Evolutionary conservation across 164 flowering plant species (phyloP).

Genomic region (Annona cherimola): DNA sequence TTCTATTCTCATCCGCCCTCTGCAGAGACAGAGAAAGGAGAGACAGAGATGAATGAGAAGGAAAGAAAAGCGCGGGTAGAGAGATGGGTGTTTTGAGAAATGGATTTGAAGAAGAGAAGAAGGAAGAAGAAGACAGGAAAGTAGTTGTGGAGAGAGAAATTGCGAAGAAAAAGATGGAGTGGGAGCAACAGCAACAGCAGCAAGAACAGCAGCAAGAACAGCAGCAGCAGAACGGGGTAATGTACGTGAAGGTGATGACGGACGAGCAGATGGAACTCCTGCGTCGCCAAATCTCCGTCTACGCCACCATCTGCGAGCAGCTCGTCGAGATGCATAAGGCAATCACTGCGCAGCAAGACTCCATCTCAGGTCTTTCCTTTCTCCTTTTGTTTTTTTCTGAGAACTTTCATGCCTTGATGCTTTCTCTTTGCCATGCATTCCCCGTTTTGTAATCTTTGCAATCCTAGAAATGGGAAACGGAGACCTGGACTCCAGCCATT

Average conservation of each 20-base stretch:
- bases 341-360: conserved; percentile 50
- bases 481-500: background rate
- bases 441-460: background rate
- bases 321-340: conserved; percentile 77
- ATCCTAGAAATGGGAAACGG: background rate
- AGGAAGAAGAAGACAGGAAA: conserved; percentile 1
- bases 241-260: conserved; percentile 72
- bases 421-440: background rate
- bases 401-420: conserved; percentile 1
- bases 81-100: conserved; percentile 11
- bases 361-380: conserved; percentile 39
- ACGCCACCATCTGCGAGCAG: conserved; percentile 70
- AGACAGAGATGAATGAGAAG: background rate
- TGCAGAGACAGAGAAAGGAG: background rate
- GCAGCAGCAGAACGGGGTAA: conserved; percentile 15
- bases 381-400: conserved; percentile 1
- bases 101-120: conserved; percentile 4
- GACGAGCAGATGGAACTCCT: conserved; percentile 86
- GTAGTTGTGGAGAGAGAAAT: conserved; percentile 3
- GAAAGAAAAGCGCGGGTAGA: background rate
- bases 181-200: conserved; percentile 19
- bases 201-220: conserved; percentile 17
- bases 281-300: conserved; percentile 62
- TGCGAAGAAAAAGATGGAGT: background rate
- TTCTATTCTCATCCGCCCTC: background rate